Evolutionary conservation across 495 filamentous ascomycete genomes (phyloP).

Genomic region (Collariella sp.): DNA sequence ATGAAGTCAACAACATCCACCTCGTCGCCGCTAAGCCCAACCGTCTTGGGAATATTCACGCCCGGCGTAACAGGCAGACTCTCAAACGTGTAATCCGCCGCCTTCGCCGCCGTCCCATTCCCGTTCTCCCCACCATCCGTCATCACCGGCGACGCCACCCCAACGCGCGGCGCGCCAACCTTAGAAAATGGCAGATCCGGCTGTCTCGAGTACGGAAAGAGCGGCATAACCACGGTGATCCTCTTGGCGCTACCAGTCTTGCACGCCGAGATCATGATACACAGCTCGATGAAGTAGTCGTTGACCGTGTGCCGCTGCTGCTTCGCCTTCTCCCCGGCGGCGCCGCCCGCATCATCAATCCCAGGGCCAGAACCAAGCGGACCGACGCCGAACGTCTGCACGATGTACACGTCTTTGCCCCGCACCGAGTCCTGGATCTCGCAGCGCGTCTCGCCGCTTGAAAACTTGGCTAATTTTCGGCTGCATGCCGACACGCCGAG

Average conservation of each 20-base stretch:
- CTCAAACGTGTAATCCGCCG: slow-evolving; percentile 39
- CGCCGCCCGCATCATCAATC: slow-evolving; percentile 28
- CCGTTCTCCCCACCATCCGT: background rate
- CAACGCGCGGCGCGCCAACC: slow-evolving; percentile 65
- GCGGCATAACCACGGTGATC: slow-evolving; percentile 86
- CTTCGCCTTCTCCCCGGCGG: slow-evolving; percentile 40
- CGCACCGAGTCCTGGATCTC: slow-evolving; percentile 94
- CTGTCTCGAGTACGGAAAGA: slow-evolving; percentile 94
- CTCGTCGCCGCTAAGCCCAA: slow-evolving; percentile 49
- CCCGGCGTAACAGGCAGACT: slow-evolving; percentile 77
- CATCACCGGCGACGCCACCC: background rate
- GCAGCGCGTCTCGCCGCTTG: slow-evolving; percentile 86
- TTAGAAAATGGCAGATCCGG: slow-evolving; percentile 96
- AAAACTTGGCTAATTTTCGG: slow-evolving; percentile 81
- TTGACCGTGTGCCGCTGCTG: slow-evolving; percentile 58
- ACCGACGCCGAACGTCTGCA: slow-evolving; percentile 53
- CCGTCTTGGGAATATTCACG: slow-evolving; percentile 54
- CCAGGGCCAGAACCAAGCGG: slow-evolving; percentile 33
- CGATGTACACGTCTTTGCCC: slow-evolving; percentile 96
- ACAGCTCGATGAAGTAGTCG: slow-evolving; percentile 88
- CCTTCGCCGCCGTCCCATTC: background rate
- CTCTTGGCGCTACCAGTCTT: slow-evolving; percentile 88
- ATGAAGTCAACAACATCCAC: slow-evolving; percentile 60
- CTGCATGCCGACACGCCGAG: slow-evolving; percentile 78
- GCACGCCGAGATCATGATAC: slow-evolving; percentile 95